Conservation (phyloP, 2,329 filamentous ascomycete species). For the Parasarocladium wereldwijsianum region DNA sequence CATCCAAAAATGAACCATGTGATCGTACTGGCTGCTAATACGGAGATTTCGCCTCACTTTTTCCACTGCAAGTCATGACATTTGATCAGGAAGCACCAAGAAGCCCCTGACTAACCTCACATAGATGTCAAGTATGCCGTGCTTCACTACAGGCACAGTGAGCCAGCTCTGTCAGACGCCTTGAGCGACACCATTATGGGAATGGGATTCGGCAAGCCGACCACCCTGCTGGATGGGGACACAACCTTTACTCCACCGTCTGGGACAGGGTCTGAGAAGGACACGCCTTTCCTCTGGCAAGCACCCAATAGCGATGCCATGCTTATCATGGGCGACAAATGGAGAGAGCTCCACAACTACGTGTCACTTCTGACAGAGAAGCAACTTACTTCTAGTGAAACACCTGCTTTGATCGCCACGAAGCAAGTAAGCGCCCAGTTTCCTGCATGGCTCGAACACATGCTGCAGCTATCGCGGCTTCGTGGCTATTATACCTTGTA, state of each 20-base stretch:
- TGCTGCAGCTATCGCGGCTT: slow-evolving; percentile 60
- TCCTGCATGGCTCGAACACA: slow-evolving; percentile 66
- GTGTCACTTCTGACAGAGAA: slow-evolving; percentile 46
- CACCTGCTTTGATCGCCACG: slow-evolving; percentile 25
- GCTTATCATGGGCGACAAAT: slow-evolving; percentile 72
- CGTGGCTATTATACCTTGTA: slow-evolving; percentile 72
- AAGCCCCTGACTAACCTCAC: slow-evolving; percentile 9
- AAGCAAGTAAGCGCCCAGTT: slow-evolving; percentile 53
- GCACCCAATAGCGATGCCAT: slow-evolving; percentile 69
- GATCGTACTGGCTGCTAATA: slow-evolving; percentile 70
- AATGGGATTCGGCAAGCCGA: slow-evolving; percentile 65
- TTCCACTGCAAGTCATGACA: slow-evolving; percentile 49
- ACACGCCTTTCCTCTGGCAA: slow-evolving; percentile 62
- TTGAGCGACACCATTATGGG: slow-evolving; percentile 50
- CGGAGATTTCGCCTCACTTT: slow-evolving; percentile 66
- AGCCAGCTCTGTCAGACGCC: slow-evolving; percentile 23
- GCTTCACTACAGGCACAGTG: slow-evolving; percentile 64
- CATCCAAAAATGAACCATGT: slow-evolving; percentile 53
- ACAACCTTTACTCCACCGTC: background rate
- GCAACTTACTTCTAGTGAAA: slow-evolving; percentile 18
- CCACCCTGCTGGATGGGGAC: slow-evolving; percentile 42
- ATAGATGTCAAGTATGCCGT: slow-evolving; percentile 60
- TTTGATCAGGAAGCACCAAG: background rate
- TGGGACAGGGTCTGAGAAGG: slow-evolving; percentile 13
- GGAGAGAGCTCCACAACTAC: slow-evolving; percentile 74